phyloP scores from a whole-genome alignment of 805 yeast species.

The Candida germanica region DNA sequence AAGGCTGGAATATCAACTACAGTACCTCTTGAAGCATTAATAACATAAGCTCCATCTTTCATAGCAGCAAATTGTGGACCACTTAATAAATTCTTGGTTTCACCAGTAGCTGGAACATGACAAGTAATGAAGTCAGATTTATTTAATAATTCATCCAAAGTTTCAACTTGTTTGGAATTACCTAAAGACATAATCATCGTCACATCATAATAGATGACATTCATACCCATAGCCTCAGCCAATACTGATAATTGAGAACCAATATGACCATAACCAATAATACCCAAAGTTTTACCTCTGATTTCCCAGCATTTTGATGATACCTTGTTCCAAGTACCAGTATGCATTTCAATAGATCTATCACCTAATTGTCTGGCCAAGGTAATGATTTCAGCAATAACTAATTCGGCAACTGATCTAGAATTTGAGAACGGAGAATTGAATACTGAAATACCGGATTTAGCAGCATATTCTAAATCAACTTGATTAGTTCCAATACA shows the following conservation, averaged over 20 bases:
- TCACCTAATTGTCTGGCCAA: slow-evolving; percentile 97
- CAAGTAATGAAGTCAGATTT: slow-evolving; percentile 85
- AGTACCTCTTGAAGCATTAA: slow-evolving; percentile 97
- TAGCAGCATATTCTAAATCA: slow-evolving; percentile 87
- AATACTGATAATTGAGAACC: slow-evolving; percentile 95
- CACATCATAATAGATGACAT: slow-evolving; percentile 89
- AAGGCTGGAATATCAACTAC: slow-evolving; percentile 95
- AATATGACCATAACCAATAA: slow-evolving; percentile 97
- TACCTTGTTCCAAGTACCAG: slow-evolving; percentile 98
- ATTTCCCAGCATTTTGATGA: slow-evolving; percentile 96
- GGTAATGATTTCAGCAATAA: slow-evolving; percentile 89
- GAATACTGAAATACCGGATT: slow-evolving; percentile 92
- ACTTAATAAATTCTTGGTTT: slow-evolving; percentile 86
- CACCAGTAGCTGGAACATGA: slow-evolving; percentile 94
- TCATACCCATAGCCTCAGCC: slow-evolving; percentile 98
- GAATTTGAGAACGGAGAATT: slow-evolving; percentile 98
- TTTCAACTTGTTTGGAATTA: slow-evolving; percentile 87
- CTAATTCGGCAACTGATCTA: slow-evolving; percentile 96
- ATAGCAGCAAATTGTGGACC: slow-evolving; percentile 90
- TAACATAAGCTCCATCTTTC: slow-evolving; percentile 93
- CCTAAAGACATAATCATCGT: slow-evolving; percentile 94
- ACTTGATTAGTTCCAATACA: slow-evolving; percentile 99
- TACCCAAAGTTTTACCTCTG: slow-evolving; percentile 97
- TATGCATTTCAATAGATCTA: slow-evolving; percentile 91
- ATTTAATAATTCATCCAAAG: slow-evolving; percentile 77